A percentile compares a stretch with the other conserved stretches of the same genome.
These are phyloP conservation scores for Cicer yamashitae DNA, from an alignment of 306 rosid species.

Conservation along the genomic window DNA sequence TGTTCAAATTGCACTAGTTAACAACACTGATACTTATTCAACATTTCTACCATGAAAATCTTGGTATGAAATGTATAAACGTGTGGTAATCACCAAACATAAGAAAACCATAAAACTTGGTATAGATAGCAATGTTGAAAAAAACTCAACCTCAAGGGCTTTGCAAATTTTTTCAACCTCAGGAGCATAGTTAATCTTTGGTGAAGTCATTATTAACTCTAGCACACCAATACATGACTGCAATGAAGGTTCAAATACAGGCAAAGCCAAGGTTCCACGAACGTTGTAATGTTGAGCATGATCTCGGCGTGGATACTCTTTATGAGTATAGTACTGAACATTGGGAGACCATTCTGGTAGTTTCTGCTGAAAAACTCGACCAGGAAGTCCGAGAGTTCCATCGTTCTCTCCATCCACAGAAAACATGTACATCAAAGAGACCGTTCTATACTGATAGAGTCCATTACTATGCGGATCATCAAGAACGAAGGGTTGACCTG, in stretches of 20 bases:
- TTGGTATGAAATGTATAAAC: neutral
- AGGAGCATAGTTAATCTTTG: constrained; percentile 83
- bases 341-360: constrained; percentile 96
- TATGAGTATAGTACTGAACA: constrained; percentile 82
- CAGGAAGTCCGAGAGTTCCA: constrained; percentile 79
- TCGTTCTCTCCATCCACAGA: constrained; percentile 71
- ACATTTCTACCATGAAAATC: constrained; percentile 18
- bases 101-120: constrained; percentile 14
- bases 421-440: constrained; percentile 69
- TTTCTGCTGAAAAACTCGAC: constrained; percentile 81
- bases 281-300: constrained; percentile 87
- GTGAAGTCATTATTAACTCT: constrained; percentile 90
- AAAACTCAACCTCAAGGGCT: constrained; percentile 86
- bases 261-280: constrained; percentile 91
- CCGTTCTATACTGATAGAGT: constrained; percentile 81
- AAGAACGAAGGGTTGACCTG: constrained; percentile 88
- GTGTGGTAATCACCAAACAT: constrained; percentile 30
- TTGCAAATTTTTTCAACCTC: constrained; percentile 92
- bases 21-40: neutral
- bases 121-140: constrained; percentile 35
- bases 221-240: constrained; percentile 88
- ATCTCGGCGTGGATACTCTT: constrained; percentile 85
- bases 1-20: too few species aligned
- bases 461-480: constrained; percentile 77
- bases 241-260: constrained; percentile 78